Conservation (phyloP, 768 basidiomycete genomes). For the Russula earlei region DNA sequence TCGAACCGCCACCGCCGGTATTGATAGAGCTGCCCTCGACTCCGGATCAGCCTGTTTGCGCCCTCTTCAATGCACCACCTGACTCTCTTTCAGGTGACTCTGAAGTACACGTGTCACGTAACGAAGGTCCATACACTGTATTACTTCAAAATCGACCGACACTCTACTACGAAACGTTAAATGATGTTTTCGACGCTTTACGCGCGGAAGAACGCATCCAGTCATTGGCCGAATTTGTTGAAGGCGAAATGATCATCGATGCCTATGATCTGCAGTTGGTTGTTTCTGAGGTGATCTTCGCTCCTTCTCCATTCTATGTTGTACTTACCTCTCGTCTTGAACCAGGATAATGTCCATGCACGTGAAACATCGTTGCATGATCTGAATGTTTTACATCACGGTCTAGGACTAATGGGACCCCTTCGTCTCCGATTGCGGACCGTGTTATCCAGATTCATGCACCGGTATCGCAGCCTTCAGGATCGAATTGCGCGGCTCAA, state of each 20-base stretch:
- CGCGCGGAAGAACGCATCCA: constrained; percentile 50
- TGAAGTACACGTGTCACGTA: constrained; percentile 9
- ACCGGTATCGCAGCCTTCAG: constrained; percentile 17
- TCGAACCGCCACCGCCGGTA: constrained; percentile 66
- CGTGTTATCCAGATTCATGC: constrained; percentile 17
- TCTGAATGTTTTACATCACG: constrained; percentile 19
- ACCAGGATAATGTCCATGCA: constrained; percentile 20
- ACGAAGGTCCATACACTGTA: constrained; percentile 27
- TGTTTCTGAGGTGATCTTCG: constrained; percentile 48
- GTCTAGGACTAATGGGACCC: constrained; percentile 18
- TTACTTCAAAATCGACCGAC: constrained; percentile 57
- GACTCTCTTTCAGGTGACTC: constrained; percentile 4
- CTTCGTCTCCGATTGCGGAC: constrained; percentile 19
- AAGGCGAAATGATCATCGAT: constrained; percentile 58
- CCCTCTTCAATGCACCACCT: constrained; percentile 19
- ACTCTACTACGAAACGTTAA: constrained; percentile 69
- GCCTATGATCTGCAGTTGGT: constrained; percentile 59
- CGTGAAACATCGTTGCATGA: constrained; percentile 22
- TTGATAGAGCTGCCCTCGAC: constrained; percentile 37
- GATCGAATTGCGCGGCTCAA: constrained; percentile 8
- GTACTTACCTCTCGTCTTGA: not conserved
- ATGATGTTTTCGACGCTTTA: constrained; percentile 59
- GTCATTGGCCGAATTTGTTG: constrained; percentile 36
- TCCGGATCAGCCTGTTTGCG: constrained; percentile 29
- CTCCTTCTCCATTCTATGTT: not conserved